A percentile compares a stretch with the other conserved stretches of the same genome.
These are phyloP conservation scores for Clarireedia paspali DNA, from an alignment of 2,329 filamentous ascomycete genomes.

Conservation along the genomic window DNA sequence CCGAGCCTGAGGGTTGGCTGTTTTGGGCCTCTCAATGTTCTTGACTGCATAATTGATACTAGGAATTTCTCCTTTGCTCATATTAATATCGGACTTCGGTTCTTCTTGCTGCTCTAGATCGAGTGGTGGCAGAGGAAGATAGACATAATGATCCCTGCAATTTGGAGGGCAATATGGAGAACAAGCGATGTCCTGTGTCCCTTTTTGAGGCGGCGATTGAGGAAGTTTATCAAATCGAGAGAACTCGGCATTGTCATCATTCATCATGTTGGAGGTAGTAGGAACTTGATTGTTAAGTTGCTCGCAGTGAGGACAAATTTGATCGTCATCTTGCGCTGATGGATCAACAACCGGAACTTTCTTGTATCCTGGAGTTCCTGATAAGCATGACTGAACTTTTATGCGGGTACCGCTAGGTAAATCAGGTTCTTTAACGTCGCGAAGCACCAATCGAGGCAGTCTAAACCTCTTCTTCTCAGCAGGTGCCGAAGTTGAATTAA, in stretches of 20 bases:
- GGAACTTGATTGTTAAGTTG: neutral
- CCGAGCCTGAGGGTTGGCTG: neutral
- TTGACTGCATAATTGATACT: neutral
- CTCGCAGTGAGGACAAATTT: slow-evolving; percentile 6
- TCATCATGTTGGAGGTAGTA: neutral
- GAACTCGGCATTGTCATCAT: neutral
- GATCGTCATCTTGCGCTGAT: slow-evolving; percentile 16
- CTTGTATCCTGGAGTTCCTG: neutral
- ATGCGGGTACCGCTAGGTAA: neutral
- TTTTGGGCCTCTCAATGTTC: neutral
- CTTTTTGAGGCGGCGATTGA: slow-evolving; percentile 3
- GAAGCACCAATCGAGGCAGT: slow-evolving; percentile 20
- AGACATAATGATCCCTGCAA: slow-evolving; percentile 5
- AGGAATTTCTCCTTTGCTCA: neutral
- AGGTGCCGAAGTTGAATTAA: neutral
- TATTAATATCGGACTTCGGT: neutral
- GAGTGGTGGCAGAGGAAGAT: neutral
- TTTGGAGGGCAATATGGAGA: slow-evolving; percentile 6
- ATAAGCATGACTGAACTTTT: slow-evolving; percentile 1
- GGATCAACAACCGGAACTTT: slow-evolving; percentile 16
- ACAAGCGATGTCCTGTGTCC: slow-evolving; percentile 2
- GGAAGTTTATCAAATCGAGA: slow-evolving; percentile 6
- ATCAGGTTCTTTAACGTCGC: slow-evolving; percentile 14
- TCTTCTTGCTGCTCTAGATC: neutral
- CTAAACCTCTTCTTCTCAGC: slow-evolving; percentile 15